Evolutionary conservation across 164 flowering plant species (phyloP).

Genomic region (Liquidambar formosana): DNA sequence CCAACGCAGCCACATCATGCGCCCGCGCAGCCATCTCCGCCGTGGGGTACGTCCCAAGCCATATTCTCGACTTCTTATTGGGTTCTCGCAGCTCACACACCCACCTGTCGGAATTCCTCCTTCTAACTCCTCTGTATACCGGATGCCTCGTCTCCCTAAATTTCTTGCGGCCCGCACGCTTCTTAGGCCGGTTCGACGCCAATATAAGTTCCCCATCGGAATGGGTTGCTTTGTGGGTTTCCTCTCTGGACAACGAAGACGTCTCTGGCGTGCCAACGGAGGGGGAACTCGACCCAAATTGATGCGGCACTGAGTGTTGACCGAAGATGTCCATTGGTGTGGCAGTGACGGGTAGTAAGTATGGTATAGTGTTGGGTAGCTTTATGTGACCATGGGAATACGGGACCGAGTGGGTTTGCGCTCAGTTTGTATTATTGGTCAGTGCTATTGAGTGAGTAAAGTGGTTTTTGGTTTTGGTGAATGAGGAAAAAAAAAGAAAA

Average conservation of each 20-base stretch:
- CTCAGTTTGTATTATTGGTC: no score
- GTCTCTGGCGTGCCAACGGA: slow-evolving; percentile 1
- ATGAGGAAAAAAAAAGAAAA: no score
- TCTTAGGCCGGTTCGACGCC: slow-evolving; percentile 49
- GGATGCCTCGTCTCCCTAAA: slow-evolving; percentile 69
- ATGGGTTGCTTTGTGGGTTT: background rate
- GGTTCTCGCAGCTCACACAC: slow-evolving; percentile 62
- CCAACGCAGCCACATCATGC: slow-evolving; percentile 43
- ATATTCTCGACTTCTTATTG: slow-evolving; percentile 40
- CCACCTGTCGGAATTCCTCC: slow-evolving; percentile 51
- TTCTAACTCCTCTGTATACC: slow-evolving; percentile 53
- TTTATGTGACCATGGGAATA: no score
- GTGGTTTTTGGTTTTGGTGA: no score
- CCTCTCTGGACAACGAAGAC: background rate
- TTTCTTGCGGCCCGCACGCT: slow-evolving; percentile 53
- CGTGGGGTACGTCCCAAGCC: slow-evolving; percentile 62
- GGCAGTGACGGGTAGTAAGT: no score
- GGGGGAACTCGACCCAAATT: background rate
- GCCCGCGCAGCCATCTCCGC: slow-evolving; percentile 51
- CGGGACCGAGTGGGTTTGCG: no score
- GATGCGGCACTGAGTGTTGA: background rate
- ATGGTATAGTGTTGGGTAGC: no score
- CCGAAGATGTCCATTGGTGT: background rate
- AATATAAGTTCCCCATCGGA: slow-evolving; percentile 40
- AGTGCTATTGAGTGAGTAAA: no score